These are phyloP conservation scores for Fraxinus floribunda DNA, from an alignment of 305 asterid species.

Conservation along the genomic window DNA sequence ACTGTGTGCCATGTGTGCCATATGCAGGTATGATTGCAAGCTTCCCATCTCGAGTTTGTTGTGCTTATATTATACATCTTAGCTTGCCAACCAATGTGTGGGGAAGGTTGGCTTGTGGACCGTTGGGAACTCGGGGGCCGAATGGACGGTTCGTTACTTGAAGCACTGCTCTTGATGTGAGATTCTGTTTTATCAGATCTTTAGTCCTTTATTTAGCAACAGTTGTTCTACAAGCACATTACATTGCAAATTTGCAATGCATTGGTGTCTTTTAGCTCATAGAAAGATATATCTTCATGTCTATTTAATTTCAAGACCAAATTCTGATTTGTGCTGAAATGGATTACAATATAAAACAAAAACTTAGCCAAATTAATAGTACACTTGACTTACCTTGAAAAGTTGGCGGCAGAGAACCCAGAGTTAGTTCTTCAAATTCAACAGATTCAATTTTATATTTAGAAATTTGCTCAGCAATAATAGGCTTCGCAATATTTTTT, in stretches of 20 bases:
- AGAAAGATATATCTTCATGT: neutral
- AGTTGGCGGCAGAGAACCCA: constrained; percentile 91
- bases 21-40: neutral
- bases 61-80: neutral
- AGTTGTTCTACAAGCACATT: neutral
- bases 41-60: neutral
- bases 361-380: neutral
- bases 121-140: neutral
- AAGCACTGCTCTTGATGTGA: neutral
- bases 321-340: neutral
- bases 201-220: neutral
- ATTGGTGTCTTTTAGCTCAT: neutral
- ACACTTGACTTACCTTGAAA: constrained; percentile 64
- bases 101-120: neutral
- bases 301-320: neutral
- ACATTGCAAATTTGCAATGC: neutral
- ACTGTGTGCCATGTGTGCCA: too few relatives aligned
- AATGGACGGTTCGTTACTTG: neutral
- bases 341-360: neutral
- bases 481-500: constrained; percentile 79
- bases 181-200: neutral
- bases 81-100: neutral
- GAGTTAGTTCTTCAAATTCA: constrained; percentile 71
- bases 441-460: constrained; percentile 90
- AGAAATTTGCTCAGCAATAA: constrained; percentile 87